Percentiles rank a stretch among this genome's conserved stretches.
These are phyloP conservation scores for Abrus precatorius DNA, from an alignment of 306 rosid genomes.

Conservation along the genomic window DNA sequence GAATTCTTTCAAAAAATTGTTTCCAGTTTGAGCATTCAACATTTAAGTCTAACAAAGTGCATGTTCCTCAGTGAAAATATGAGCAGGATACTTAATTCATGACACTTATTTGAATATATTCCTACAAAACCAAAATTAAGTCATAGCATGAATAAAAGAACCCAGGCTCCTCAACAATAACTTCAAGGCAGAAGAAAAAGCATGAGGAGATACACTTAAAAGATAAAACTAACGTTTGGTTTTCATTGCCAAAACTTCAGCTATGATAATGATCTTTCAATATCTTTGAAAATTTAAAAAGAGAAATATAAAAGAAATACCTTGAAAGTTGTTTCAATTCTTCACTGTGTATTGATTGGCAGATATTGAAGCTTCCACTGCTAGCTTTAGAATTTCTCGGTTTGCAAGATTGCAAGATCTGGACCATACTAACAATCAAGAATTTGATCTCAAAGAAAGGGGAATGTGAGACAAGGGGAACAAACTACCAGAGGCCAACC, in stretches of 20 bases:
- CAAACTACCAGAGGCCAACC: conserved; percentile 52
- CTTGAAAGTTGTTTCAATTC: conserved; percentile 72
- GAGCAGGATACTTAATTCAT: too few species aligned
- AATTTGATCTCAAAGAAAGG: background rate
- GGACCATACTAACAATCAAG: conserved; percentile 36
- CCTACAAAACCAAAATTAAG: too few species aligned
- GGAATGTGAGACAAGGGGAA: conserved; percentile 12
- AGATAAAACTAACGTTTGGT: background rate
- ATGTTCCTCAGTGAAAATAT: conserved; percentile 3
- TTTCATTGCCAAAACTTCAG: conserved; percentile 6
- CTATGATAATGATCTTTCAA: conserved; percentile 18
- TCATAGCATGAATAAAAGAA: conserved; percentile 37
- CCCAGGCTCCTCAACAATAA: conserved; percentile 14
- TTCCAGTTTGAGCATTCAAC: background rate
- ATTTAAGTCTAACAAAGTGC: background rate
- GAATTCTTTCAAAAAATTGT: background rate
- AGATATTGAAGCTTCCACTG: conserved; percentile 78
- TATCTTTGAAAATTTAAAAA: conserved; percentile 15
- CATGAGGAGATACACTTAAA: conserved; percentile 10
- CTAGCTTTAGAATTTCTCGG: conserved; percentile 72
- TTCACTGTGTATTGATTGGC: conserved; percentile 69
- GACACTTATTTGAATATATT: too few species aligned
- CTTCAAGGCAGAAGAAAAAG: conserved; percentile 23
- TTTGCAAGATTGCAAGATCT: conserved; percentile 72
- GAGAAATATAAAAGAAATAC: conserved; percentile 48